Evolutionary conservation across 2,329 filamentous ascomycete species (phyloP).

Genomic region (Lasiodiplodia hormozganensis): DNA sequence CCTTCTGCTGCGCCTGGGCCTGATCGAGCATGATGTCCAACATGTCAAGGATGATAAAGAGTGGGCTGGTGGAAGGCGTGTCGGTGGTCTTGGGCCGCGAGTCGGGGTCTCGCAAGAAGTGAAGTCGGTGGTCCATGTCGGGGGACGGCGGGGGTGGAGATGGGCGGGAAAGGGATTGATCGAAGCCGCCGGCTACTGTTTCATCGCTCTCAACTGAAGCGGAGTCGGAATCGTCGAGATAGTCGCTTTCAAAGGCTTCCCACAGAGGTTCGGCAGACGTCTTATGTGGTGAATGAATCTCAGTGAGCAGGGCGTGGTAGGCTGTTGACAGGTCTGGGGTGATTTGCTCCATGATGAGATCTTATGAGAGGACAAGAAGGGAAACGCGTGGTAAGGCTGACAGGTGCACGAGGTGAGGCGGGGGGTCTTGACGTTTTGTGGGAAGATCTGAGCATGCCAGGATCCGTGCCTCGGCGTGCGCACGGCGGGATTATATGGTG

Average conservation of each 20-base stretch:
- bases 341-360: slow-evolving; percentile 20
- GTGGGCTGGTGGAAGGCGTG: slow-evolving; percentile 18
- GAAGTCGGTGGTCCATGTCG: slow-evolving; percentile 3
- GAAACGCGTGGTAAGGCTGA: slow-evolving; percentile 10
- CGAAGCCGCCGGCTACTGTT: slow-evolving; percentile 10
- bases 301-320: slow-evolving; percentile 27
- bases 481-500: slow-evolving; percentile 5
- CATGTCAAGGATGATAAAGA: slow-evolving; percentile 26
- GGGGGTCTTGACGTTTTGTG: slow-evolving; percentile 7
- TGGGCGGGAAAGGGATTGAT: slow-evolving; percentile 2
- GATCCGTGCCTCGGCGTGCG: slow-evolving; percentile 18
- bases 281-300: slow-evolving; percentile 18
- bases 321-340: slow-evolving; percentile 22
- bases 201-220: slow-evolving; percentile 8
- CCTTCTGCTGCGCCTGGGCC: background rate
- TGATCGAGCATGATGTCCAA: slow-evolving; percentile 27
- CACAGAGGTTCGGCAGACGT: slow-evolving; percentile 2
- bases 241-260: slow-evolving; percentile 12
- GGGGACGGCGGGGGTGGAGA: slow-evolving; percentile 22
- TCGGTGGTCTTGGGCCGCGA: slow-evolving; percentile 8
- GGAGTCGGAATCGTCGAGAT: slow-evolving; percentile 16
- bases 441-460: slow-evolving; percentile 5
- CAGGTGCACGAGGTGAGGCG: background rate
- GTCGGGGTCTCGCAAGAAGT: background rate
- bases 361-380: background rate